Base-by-base conservation (phyloP, 2,329 filamentous ascomycete species). In the Elsinoe australis region DNA sequence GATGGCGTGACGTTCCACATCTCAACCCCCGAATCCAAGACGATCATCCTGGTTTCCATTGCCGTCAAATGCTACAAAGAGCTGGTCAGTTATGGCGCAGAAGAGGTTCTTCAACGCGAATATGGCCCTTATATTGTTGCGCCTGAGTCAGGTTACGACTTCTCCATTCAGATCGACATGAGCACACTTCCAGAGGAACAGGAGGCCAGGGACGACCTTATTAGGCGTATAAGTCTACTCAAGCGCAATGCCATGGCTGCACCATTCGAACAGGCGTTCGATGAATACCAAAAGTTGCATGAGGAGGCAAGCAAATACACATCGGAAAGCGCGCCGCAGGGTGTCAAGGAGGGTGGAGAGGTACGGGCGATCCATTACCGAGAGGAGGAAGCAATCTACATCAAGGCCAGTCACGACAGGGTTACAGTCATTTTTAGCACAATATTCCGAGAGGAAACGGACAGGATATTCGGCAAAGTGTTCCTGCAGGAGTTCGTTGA, bases 401-500 rank as follows among this genome's bases (percentile, higher is more conserved):
- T 98, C 72, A 96, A 98, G 72, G 90, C 92, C 53, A 94, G 86
- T 66, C 85, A 94, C 71, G 92, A 99, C 66, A 82, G 92, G 61
- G 92, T 99, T 46, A 98, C 94, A 1, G 89, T 98, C 61, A 98
- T 98, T 62, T 98, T 98, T 76, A 95, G 88, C 70, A 98, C 92
- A 33, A 80, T 96, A 46, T 99, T 99, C 76, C 78, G 87, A 50
- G 94, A 99, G 64, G 94, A 98, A 71, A 98, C 94, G 48, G 92
- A 98, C 64, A 78, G 90, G 53, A 87, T 99, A 50, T 98, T 94
- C 61, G 92, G 92, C 58, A 96, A 95, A 71, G 88, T 98, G 10
- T 98, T 99, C 64, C 80, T 98, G 58, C 89, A 95, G 71, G 92
- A 99, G 68, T 98, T 99, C 56, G 94, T 96, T 50, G 92, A 99